Base-by-base conservation (phyloP, 345 rosid genomes). In the Eucalyptus curtisii region DNA sequence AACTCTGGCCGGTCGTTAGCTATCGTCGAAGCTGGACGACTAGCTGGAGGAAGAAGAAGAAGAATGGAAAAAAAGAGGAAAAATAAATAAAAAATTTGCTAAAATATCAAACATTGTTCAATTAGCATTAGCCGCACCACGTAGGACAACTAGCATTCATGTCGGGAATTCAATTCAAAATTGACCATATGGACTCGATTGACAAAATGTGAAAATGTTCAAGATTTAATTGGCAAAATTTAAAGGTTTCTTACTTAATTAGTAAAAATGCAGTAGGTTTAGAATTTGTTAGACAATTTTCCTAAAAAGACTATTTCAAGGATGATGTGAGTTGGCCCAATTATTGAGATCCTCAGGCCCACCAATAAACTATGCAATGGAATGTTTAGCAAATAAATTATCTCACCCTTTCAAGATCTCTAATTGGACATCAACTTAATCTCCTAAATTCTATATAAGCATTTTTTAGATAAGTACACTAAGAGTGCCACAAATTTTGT, bases 11-110 rank as follows among this genome's bases (percentile, higher is more conserved):
- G 1, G 30, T 55, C 9, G 13, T 2, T 1, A 52, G 3, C 3
- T 55, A 25, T 24, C 61, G 1, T 2, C 30, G 5, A 55, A 25
- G 13, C 30, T 6, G 0, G 1, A 1, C 0, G 3, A 55, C 5
- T 55, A 25, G 30, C 6, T 55, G 1, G 1, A 55, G 61, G 30
- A 55, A 24, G 30, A 55, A 55, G 61, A 52, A 52, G 10, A 52
- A 52, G 2, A 52, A 52, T 52, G 57, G 57, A 0, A 52, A 52
- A 52, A 52, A 7, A 50, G 7, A 50, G 15, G 3, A 44, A 44
- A 49, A 16, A 16, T 3, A 11, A 59, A 27, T 10, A 25, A 27
- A 12, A 12, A 27, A 0, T 50, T 24, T 59, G 2, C 4, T 25
- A 59, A 59, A 59, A 11, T 59, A 59, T 59, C 15, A 27, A 59